Percentiles rank a stretch among this genome's conserved stretches.
These are phyloP conservation scores for Beverwykella pulmonaria DNA, from an alignment of 495 filamentous ascomycete species.

Conservation along the genomic window DNA sequence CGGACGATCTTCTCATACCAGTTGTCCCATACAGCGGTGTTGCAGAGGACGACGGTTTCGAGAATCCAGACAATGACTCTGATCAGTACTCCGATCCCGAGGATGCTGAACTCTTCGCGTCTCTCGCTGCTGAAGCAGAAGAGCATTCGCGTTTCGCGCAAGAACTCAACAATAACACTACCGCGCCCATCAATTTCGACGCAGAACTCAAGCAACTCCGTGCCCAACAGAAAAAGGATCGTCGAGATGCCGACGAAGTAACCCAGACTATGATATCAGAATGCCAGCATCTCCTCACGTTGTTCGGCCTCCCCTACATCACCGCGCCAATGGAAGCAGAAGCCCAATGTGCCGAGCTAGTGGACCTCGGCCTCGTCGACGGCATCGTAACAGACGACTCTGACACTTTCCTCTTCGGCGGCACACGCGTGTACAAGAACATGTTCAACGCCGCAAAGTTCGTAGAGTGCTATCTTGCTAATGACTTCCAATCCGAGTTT, in stretches of 20 bases:
- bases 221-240: conserved; percentile 91
- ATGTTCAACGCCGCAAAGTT: conserved; percentile 98
- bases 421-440: conserved; percentile 95
- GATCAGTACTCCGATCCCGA: conserved; percentile 79
- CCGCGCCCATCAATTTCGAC: conserved; percentile 72
- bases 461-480: conserved; percentile 92
- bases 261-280: conserved; percentile 92
- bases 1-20: conserved; percentile 17
- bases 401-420: conserved; percentile 96
- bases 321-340: conserved; percentile 99
- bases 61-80: conserved; percentile 46
- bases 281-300: conserved; percentile 84
- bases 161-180: conserved; percentile 71
- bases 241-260: conserved; percentile 93
- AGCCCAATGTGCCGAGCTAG: conserved; percentile 93
- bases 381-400: conserved; percentile 98
- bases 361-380: conserved; percentile 82
- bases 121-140: conserved; percentile 84
- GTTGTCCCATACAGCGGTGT: conserved; percentile 37
- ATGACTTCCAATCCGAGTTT: conserved; percentile 86
- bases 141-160: conserved; percentile 92
- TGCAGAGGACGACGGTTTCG: conserved; percentile 35
- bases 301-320: conserved; percentile 94
- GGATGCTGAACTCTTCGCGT: conserved; percentile 82
- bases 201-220: conserved; percentile 82